Evolutionary conservation across 2,329 filamentous ascomycete species (phyloP).

Genomic region (Aspergillus pseudonomiae): DNA sequence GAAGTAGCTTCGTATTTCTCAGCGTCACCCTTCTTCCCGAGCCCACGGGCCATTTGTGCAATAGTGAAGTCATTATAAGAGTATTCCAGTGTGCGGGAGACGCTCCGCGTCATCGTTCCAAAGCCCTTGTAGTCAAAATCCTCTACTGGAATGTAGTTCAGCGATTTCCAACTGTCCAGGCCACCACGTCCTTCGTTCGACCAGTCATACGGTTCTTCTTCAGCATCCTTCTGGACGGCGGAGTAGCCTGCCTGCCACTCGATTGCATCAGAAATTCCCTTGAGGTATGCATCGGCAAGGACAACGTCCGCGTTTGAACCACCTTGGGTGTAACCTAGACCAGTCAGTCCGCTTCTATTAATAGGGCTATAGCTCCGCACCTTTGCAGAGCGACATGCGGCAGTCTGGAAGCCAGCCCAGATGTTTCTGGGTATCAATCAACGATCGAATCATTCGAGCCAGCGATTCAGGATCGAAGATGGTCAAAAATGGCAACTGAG

Average conservation of each 20-base stretch:
- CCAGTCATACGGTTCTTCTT: slow-evolving; percentile 71
- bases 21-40: slow-evolving; percentile 59
- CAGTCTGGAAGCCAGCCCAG: slow-evolving; percentile 74
- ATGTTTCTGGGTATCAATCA: slow-evolving; percentile 72
- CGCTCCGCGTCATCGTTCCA: slow-evolving; percentile 69
- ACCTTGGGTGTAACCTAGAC: slow-evolving; percentile 67
- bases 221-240: slow-evolving; percentile 70
- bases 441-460: slow-evolving; percentile 66
- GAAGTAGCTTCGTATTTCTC: slow-evolving; percentile 63
- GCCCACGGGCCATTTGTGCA: slow-evolving; percentile 60
- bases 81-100: slow-evolving; percentile 75
- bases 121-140: slow-evolving; percentile 69
- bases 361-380: slow-evolving; percentile 14
- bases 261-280: slow-evolving; percentile 63
- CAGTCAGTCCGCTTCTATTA: neutral
- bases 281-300: slow-evolving; percentile 68
- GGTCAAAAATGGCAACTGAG: slow-evolving; percentile 69
- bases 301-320: slow-evolving; percentile 73
- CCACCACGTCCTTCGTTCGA: slow-evolving; percentile 70
- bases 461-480: slow-evolving; percentile 66
- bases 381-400: slow-evolving; percentile 70
- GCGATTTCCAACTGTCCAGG: slow-evolving; percentile 68
- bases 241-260: slow-evolving; percentile 70
- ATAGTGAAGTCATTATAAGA: slow-evolving; percentile 75
- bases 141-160: slow-evolving; percentile 71